Evolutionary conservation across 768 basidiomycete genomes (phyloP), one percentile per base, ranked within the genome.

Genomic region (Pleurotus citrinopileatus): DNA sequence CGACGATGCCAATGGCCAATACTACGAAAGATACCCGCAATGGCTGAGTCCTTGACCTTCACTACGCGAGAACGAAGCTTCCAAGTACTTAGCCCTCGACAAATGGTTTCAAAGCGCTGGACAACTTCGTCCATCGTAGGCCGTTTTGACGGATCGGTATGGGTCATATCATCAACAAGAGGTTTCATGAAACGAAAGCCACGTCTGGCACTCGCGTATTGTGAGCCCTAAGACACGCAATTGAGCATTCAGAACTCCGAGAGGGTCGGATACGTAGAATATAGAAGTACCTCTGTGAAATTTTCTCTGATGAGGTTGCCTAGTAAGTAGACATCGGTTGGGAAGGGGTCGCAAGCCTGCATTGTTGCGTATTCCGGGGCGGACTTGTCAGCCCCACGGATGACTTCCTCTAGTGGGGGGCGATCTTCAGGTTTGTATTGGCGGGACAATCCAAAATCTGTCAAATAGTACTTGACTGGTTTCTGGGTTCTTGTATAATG

Each of bases 321-420:
- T 13, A 73, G 26, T 27, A 63, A 66, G 52, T 71, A 72, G 17
- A 71, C 54, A 32, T 74, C 73, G 1, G 65, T 69, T 8, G 65
- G 62, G 55, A 71, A 72, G 1, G 70, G 70, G 42, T 73, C 61
- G 45, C 53, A 60, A 1, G 51, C 58, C 2, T 53, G n/a, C 9
- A 29, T 22, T 1, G 55, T 59, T 10, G 61, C 60, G 38, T 69
- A 70, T 43, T 78, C 76, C 1, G 77, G 77, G 0, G 69, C 70
- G 0, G 72, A 12, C 38, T 40, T 40, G 59, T 79, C 74, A 2
- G 66, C 76, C 1, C 77, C 75, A 37, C 60, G 59, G 1, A 72
- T 65, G 0, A 71, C 68, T 7, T 53, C 23, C 32, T 69, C 70
- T 0, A 61, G 56, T 0, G 69, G 67, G 0, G 69, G 52, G 0